Base-by-base conservation (phyloP, 345 rosid genomes). In the Lepidium sativum region DNA sequence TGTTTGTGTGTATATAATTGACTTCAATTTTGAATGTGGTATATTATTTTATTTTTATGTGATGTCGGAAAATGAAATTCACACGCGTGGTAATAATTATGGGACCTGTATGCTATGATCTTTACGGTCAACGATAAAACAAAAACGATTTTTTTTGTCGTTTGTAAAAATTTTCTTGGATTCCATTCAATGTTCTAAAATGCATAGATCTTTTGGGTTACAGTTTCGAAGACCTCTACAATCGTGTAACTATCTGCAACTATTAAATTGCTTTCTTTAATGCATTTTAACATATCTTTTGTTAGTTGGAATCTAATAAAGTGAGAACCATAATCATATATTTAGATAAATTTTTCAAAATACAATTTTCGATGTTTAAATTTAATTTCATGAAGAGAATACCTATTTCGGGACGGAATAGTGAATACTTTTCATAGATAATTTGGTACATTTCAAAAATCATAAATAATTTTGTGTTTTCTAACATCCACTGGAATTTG, bases 261-360 rank as follows among this genome's bases (percentile, higher is more conserved):
- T 71, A 71, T 71, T 63, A 71, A 71, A 63, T 63, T 71, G 16
- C 75, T 54, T 71, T 71, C 44, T 71, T 71, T 40, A 71, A 71
- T 64, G 75, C 70, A 56, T 44, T 62, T 62, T 70, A 62, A 43
- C 68, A 53, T 53, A 70, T 54, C 54, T 71, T 55, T 29, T 71
- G 75, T 48, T 71, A 32, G 70, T 56, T 64, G 65, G 75, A 63
- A 63, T 63, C 63, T 54, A 63, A 13, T 38, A 54, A 27, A 29
- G 58, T 27, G 9, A 4, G 67, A 10, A 21, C 41, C 52, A 40
- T 68, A 17, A 15, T 14, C 32, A 13, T 41, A 31, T n/a, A 35
- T 32, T 47, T 55, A 68, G 6, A 40, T 32, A 5, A 18, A 18
- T 32, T 6, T 35, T 41, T 59, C 33, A 38, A 37, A 47, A 48